Percentiles rank a stretch among this genome's conserved stretches.
Evolutionary conservation across 495 filamentous ascomycete species (phyloP).

Genomic region (Hypoxylon fragiforme): DNA sequence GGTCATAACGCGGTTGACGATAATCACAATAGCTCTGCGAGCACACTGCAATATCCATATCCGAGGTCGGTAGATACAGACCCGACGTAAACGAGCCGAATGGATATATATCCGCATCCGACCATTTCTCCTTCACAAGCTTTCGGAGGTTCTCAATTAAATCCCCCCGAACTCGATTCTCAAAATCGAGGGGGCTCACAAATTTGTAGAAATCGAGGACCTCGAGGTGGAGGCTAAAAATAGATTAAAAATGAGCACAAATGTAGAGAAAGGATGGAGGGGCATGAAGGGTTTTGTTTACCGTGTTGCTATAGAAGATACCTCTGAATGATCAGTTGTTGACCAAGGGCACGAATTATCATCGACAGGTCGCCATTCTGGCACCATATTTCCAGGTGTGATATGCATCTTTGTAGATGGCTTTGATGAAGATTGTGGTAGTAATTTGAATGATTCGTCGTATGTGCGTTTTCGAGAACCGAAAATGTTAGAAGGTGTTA

Average conservation of each 20-base stretch:
- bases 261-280: constrained; percentile 3
- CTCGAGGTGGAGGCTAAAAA: constrained; percentile 73
- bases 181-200: constrained; percentile 74
- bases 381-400: constrained; percentile 52
- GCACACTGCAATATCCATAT: constrained; percentile 91
- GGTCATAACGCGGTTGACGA: constrained; percentile 42
- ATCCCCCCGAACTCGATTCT: constrained; percentile 71
- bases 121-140: constrained; percentile 55
- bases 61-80: constrained; percentile 85
- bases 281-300: constrained; percentile 39
- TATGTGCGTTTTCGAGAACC: constrained; percentile 69
- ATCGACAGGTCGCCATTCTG: constrained; percentile 57
- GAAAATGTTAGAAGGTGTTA: constrained; percentile 28
- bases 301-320: constrained; percentile 52
- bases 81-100: constrained; percentile 94
- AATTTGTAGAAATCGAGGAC: constrained; percentile 87
- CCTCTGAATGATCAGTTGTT: constrained; percentile 50
- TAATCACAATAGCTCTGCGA: constrained; percentile 63
- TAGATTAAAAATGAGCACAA: constrained; percentile 12
- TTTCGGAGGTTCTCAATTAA: constrained; percentile 63
- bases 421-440: constrained; percentile 50
- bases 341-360: constrained; percentile 65
- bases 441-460: constrained; percentile 66
- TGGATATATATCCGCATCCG: constrained; percentile 61
- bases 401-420: constrained; percentile 45